A percentile compares a stretch with the other conserved stretches of the same genome.
Conservation (phyloP, 495 filamentous ascomycete genomes). For the Lophium mytilinum region DNA sequence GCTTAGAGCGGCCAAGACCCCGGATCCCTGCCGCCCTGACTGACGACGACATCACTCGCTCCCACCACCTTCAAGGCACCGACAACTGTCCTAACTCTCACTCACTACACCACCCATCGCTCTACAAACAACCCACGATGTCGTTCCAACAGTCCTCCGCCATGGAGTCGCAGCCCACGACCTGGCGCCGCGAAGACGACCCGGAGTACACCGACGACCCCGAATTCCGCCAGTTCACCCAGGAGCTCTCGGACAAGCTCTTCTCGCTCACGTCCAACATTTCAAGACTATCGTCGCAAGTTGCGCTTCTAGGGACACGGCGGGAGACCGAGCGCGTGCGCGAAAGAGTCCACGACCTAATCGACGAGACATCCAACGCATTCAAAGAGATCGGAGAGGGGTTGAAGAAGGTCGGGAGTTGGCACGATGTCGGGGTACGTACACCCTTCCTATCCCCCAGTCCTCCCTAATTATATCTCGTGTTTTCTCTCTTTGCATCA, state of each 20-base stretch:
- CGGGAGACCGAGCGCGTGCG: conserved; percentile 85
- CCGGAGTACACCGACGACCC: conserved; percentile 76
- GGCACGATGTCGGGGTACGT: conserved; percentile 87
- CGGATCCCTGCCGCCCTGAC: background rate
- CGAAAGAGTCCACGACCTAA: conserved; percentile 75
- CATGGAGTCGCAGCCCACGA: conserved; percentile 74
- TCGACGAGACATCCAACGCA: conserved; percentile 74
- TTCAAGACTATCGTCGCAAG: conserved; percentile 66
- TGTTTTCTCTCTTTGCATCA: no score
- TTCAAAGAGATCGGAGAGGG: conserved; percentile 93
- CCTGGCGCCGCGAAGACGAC: conserved; percentile 60
- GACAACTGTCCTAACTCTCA: background rate
- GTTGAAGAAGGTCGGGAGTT: conserved; percentile 80
- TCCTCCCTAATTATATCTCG: background rate
- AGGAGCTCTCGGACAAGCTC: conserved; percentile 72
- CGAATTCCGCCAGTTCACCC: conserved; percentile 75
- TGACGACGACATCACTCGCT: background rate
- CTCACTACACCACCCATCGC: background rate
- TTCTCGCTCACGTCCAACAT: conserved; percentile 84
- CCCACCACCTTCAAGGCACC: background rate
- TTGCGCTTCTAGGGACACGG: conserved; percentile 77
- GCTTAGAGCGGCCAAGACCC: no score
- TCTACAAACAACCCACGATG: conserved; percentile 45
- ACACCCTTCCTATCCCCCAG: background rate
- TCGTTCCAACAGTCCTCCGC: conserved; percentile 82